Conservation (phyloP, 805 yeast genomes). For the Teunomyces tritomae region DNA sequence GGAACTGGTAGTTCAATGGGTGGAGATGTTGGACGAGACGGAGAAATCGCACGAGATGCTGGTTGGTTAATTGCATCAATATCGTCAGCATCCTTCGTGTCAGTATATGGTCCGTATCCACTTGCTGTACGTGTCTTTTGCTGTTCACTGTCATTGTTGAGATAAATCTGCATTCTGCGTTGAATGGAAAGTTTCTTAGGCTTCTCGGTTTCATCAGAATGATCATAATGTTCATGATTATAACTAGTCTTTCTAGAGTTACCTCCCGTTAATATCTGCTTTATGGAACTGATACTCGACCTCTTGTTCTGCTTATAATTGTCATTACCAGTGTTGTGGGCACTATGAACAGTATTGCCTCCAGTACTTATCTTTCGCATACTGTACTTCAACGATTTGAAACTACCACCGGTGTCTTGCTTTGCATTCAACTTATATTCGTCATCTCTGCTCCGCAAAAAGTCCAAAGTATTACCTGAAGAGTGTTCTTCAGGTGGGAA, state of each 20-base stretch:
- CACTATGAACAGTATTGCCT: slow-evolving; percentile 15
- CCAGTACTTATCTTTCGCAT: slow-evolving; percentile 42
- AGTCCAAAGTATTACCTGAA: slow-evolving; percentile 31
- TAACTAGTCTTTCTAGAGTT: slow-evolving; percentile 13
- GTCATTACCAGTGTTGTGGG: slow-evolving; percentile 17
- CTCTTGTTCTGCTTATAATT: slow-evolving; percentile 14
- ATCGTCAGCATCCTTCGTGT: slow-evolving; percentile 29
- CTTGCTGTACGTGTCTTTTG: slow-evolving; percentile 61
- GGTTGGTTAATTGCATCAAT: slow-evolving; percentile 28
- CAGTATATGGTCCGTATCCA: slow-evolving; percentile 81
- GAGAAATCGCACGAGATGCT: not conserved
- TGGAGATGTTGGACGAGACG: not conserved
- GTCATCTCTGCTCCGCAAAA: slow-evolving; percentile 33
- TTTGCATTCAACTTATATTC: slow-evolving; percentile 15
- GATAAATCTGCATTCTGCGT: slow-evolving; percentile 50
- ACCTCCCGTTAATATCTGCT: slow-evolving; percentile 30
- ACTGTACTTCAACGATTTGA: slow-evolving; percentile 31
- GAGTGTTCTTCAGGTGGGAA: not conserved
- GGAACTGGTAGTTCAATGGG: slow-evolving; percentile 1
- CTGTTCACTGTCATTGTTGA: slow-evolving; percentile 41
- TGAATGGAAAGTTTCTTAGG: slow-evolving; percentile 43
- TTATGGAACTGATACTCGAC: slow-evolving; percentile 28
- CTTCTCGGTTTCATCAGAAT: not conserved
- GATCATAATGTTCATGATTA: slow-evolving; percentile 4
- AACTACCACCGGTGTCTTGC: slow-evolving; percentile 42